These are phyloP conservation scores for Immersiella caudata DNA, from an alignment of 495 filamentous ascomycete genomes.

Conservation along the genomic window DNA sequence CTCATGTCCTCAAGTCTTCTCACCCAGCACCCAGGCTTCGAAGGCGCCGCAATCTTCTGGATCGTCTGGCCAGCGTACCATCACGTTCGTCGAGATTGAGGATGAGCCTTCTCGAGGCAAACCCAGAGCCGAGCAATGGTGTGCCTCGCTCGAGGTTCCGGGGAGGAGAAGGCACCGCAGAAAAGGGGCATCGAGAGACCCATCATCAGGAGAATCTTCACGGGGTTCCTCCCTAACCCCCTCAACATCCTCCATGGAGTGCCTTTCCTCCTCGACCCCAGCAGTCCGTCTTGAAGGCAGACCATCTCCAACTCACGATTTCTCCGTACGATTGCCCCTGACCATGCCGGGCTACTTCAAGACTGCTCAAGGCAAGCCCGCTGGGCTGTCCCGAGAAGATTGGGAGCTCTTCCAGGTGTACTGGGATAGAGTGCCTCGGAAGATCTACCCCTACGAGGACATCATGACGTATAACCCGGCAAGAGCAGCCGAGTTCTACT, in stretches of 20 bases:
- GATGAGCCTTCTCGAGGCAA: slow-evolving; percentile 1
- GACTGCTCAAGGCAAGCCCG: slow-evolving; percentile 8
- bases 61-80: slow-evolving; percentile 14
- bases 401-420: slow-evolving; percentile 31
- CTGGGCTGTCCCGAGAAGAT: slow-evolving; percentile 24
- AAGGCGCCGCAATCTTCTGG: slow-evolving; percentile 1
- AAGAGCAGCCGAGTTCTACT: slow-evolving; percentile 26
- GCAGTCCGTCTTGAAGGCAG: not conserved
- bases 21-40: slow-evolving; percentile 1
- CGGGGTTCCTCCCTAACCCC: slow-evolving; percentile 8
- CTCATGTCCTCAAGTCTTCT: slow-evolving; percentile 24
- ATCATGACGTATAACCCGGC: slow-evolving; percentile 35
- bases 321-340: not conserved
- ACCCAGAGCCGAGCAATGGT: slow-evolving; percentile 10
- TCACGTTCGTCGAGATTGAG: slow-evolving; percentile 29
- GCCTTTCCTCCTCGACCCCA: not conserved
- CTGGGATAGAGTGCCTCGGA: slow-evolving; percentile 22
- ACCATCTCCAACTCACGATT: not conserved
- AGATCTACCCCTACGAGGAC: slow-evolving; percentile 38
- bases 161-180: slow-evolving; percentile 22
- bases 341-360: not conserved
- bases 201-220: slow-evolving; percentile 15
- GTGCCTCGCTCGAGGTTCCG: slow-evolving; percentile 1
- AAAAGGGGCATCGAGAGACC: slow-evolving; percentile 12
- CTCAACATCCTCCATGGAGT: slow-evolving; percentile 10